phyloP scores from a whole-genome alignment of 805 yeast genomes.

The Suhomyces sp. region DNA sequence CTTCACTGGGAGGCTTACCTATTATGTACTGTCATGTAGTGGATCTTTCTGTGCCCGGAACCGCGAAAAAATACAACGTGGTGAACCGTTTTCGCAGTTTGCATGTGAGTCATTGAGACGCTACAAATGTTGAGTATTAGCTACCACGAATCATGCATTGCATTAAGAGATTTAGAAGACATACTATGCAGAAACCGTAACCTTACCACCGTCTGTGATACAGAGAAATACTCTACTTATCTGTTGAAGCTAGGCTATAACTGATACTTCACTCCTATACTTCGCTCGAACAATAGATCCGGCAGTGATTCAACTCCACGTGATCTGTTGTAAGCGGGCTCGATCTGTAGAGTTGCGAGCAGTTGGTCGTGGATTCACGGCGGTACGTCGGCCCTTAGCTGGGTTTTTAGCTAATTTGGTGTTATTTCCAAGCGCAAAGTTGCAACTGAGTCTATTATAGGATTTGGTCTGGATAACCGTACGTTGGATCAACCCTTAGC shows the following conservation, averaged over 20 bases:
- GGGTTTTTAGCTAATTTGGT: background rate
- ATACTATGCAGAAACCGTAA: background rate
- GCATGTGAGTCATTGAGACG: conserved; percentile 5
- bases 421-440: background rate
- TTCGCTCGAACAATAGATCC: background rate
- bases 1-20: background rate
- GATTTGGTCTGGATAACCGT: background rate
- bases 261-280: background rate
- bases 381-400: background rate
- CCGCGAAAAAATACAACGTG: conserved; percentile 5
- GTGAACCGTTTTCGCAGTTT: conserved; percentile 1
- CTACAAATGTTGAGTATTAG: background rate
- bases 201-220: background rate
- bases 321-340: conserved; percentile 5
- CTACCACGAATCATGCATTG: background rate
- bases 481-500: background rate
- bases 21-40: background rate
- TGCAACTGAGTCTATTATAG: background rate
- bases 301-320: conserved; percentile 1
- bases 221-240: background rate
- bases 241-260: background rate
- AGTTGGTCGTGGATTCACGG: background rate
- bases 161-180: background rate
- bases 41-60: background rate
- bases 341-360: background rate